These are phyloP conservation scores for Cercospora canescens DNA, from an alignment of 2,329 filamentous ascomycete genomes.

Conservation along the genomic window DNA sequence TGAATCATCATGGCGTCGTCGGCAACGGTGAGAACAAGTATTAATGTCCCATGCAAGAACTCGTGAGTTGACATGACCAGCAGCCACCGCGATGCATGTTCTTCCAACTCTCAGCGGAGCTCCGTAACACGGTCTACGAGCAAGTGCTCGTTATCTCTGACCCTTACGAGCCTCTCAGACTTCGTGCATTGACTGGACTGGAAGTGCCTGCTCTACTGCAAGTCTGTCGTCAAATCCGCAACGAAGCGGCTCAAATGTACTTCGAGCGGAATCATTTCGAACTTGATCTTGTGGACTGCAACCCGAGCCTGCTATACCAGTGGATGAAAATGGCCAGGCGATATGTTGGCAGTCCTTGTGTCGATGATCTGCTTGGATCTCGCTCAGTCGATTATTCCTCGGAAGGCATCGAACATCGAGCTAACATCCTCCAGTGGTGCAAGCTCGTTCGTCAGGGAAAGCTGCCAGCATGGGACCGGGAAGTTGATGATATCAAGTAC, in stretches of 20 bases:
- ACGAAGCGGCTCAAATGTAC: neutral
- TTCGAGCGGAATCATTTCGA: neutral
- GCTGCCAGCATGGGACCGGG: neutral
- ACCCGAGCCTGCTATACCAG: neutral
- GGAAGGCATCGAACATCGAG: neutral
- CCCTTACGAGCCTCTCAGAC: fast-evolving
- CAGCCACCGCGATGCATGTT: neutral
- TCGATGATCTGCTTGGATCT: neutral
- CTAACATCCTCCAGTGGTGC: neutral
- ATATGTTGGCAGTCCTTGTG: neutral
- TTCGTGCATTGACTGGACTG: neutral
- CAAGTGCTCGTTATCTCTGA: neutral
- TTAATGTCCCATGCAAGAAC: neutral
- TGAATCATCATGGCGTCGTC: neutral
- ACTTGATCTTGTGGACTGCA: neutral
- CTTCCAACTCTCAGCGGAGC: neutral
- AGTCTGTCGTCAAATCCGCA: neutral
- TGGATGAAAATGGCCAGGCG: neutral
- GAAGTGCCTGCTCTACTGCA: neutral
- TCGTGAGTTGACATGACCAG: neutral
- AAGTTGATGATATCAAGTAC: neutral
- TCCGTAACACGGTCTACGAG: neutral
- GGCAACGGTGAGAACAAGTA: neutral
- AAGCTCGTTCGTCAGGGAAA: neutral
- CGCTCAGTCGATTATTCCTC: neutral